Conservation (phyloP, 75 land plant genomes). For the Chamaecyparis obtusa region DNA sequence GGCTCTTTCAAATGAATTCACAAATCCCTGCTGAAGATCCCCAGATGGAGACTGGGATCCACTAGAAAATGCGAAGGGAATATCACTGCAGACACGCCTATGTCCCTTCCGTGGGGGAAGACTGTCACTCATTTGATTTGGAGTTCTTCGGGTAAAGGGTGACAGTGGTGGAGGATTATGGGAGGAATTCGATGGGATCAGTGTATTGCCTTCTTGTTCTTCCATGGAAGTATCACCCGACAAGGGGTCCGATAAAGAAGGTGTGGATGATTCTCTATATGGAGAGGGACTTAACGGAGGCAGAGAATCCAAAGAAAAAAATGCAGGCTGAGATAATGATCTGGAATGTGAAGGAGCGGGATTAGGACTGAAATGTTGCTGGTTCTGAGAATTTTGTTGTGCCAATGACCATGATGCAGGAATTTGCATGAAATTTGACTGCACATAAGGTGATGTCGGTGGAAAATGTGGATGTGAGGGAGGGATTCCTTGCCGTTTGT, state of each 20-base stretch:
- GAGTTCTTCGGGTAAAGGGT: slow-evolving; percentile 6
- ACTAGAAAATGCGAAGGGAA: slow-evolving; percentile 46
- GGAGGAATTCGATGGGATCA: slow-evolving; percentile 33
- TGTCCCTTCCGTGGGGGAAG: slow-evolving; percentile 79
- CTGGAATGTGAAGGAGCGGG: slow-evolving; percentile 24
- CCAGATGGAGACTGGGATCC: slow-evolving; percentile 19
- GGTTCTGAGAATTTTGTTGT: slow-evolving; percentile 22
- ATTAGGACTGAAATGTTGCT: slow-evolving; percentile 14
- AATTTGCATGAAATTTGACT: slow-evolving; percentile 11
- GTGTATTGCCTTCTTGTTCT: slow-evolving; percentile 35
- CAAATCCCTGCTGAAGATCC: slow-evolving; percentile 17
- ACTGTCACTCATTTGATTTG: slow-evolving; percentile 30
- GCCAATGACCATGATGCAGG: slow-evolving; percentile 22
- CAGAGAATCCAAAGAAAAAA: slow-evolving; percentile 55
- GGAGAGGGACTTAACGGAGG: slow-evolving; percentile 59
- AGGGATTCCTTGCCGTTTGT: slow-evolving; percentile 31
- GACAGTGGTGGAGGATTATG: slow-evolving; percentile 19
- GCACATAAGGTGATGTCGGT: slow-evolving; percentile 33
- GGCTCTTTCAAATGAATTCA: background rate
- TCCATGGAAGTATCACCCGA: slow-evolving; percentile 60
- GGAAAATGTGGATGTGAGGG: slow-evolving; percentile 44
- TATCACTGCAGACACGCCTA: slow-evolving; percentile 76
- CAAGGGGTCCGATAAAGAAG: slow-evolving; percentile 27
- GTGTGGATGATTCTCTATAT: slow-evolving; percentile 28
- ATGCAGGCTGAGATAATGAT: slow-evolving; percentile 55